A percentile compares a stretch with the other conserved stretches of the same genome.
Conservation (phyloP, 192 early-diverging fungal genomes). For the Coemansia sp. region DNA sequence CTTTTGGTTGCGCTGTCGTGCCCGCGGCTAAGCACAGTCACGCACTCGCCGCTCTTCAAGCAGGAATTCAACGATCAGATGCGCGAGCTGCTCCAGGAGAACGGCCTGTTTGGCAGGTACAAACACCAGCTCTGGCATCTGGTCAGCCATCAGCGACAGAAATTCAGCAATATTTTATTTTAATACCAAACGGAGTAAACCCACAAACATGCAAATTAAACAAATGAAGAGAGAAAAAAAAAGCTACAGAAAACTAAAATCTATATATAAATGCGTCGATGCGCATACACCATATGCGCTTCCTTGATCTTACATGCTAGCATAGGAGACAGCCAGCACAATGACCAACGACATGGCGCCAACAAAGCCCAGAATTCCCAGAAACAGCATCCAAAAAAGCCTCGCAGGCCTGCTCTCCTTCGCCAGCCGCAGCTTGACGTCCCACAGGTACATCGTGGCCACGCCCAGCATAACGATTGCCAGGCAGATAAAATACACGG, state of each 20-base stretch:
- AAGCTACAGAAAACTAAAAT: too few species aligned
- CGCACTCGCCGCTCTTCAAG: background rate
- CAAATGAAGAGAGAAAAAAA: too few species aligned
- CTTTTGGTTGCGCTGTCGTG: background rate
- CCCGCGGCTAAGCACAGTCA: background rate
- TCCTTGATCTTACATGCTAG: background rate
- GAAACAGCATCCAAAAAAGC: conserved; percentile 23
- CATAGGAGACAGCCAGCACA: conserved; percentile 16
- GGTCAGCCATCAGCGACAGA: background rate
- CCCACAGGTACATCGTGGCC: conserved; percentile 29
- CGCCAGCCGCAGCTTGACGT: conserved; percentile 16
- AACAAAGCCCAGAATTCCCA: conserved; percentile 28
- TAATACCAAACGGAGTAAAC: too few species aligned
- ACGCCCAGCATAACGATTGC: conserved; percentile 22
- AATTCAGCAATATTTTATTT: too few species aligned
- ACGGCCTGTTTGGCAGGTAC: background rate
- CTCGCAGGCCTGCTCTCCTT: conserved; percentile 19
- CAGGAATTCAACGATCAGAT: background rate
- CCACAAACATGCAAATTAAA: too few species aligned
- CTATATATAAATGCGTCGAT: too few species aligned
- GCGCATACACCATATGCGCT: background rate
- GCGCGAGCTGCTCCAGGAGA: background rate
- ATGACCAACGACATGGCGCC: conserved; percentile 39
- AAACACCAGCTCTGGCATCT: background rate
- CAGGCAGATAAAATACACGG: conserved; percentile 27